Evolutionary conservation across 2,329 filamentous ascomycete species (phyloP), one percentile per base, ranked within the genome.

Genomic region (Fusarium guadeloupense): DNA sequence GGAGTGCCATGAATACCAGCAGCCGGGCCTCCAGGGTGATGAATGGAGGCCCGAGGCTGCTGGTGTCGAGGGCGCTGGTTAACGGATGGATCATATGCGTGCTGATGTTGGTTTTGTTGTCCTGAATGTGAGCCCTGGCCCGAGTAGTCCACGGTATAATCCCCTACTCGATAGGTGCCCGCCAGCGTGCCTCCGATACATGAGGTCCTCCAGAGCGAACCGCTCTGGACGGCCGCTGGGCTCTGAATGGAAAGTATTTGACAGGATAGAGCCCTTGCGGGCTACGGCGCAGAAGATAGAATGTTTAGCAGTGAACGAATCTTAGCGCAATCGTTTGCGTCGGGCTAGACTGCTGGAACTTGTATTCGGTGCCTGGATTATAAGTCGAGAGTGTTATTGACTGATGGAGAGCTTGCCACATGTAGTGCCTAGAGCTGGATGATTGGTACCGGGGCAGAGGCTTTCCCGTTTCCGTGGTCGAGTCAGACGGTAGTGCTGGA

Each of bases 101-200:
- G 84, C 73, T 85, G 80, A 74, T 83, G 81, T 74, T 89, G 85
- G 75, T 81, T 82, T 76, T 88, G 86, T 75, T 85, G 82, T 77
- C 82, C 83, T 79, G 86, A 78, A 80, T 88, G 84, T 78, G 83
- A 82, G 73, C 83, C 85, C 80, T 89, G 88, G 75, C 86, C 81
- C 79, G 87, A 83, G 80, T 90, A 91, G 76, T 89, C 86, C 83
- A 90, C 87, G 85, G 89, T 85, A 83, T 89, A 89, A 81, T 88
- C 85, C 76, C 83, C 84, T 79, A 86, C 82, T 83, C 87, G 85
- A 82, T 91, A 91, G 78, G 88, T 86, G 83, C 85, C 83, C 83
- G 86, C 87, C 85, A 90, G 85, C 81, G 85, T 89, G 84, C 80
- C 85, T 82, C 81, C 84, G 78, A 85, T 84, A 78, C 86, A 89